Conservation (phyloP, 108 stramenopile species). For the Cyclotella atomus region DNA sequence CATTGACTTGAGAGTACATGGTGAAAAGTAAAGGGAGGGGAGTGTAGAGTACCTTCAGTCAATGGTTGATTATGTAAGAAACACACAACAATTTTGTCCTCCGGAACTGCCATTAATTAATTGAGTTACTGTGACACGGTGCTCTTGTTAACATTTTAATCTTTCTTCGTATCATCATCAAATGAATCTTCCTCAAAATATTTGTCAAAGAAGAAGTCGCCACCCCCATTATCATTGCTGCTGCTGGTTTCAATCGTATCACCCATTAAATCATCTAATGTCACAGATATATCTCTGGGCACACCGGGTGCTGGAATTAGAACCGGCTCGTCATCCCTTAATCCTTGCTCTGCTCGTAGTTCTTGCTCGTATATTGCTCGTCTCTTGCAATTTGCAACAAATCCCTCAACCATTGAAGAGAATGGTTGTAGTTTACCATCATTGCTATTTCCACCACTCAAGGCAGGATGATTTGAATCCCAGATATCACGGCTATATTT, state of each 20-base stretch:
- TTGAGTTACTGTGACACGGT: too few relatives aligned
- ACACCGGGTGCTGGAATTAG: slow-evolving; percentile 41
- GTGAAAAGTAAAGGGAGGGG: too few relatives aligned
- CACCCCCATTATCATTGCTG: not conserved
- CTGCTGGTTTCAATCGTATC: not conserved
- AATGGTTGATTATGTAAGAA: too few relatives aligned
- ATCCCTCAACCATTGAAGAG: slow-evolving; percentile 27
- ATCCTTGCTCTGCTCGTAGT: slow-evolving; percentile 29
- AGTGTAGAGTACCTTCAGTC: too few relatives aligned
- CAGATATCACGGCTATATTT: slow-evolving; percentile 29
- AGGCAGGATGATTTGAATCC: slow-evolving; percentile 37
- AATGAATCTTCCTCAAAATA: slow-evolving; percentile 31
- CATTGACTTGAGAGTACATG: too few relatives aligned
- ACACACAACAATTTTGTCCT: too few relatives aligned
- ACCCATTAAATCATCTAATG: slow-evolving; percentile 42
- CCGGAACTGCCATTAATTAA: too few relatives aligned
- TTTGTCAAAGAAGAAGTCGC: slow-evolving; percentile 37
- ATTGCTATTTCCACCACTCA: slow-evolving; percentile 18
- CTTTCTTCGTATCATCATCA: not conserved
- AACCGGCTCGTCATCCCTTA: slow-evolving; percentile 24
- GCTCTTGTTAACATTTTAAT: not conserved
- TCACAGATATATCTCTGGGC: slow-evolving; percentile 38
- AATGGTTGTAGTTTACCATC: slow-evolving; percentile 14
- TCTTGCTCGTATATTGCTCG: slow-evolving; percentile 44
- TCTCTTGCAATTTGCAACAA: slow-evolving; percentile 44